Percentiles rank a stretch among this genome's conserved stretches.
Evolutionary conservation across 352 stramenopile species (phyloP).

Genomic region (Phytophthora europaea): DNA sequence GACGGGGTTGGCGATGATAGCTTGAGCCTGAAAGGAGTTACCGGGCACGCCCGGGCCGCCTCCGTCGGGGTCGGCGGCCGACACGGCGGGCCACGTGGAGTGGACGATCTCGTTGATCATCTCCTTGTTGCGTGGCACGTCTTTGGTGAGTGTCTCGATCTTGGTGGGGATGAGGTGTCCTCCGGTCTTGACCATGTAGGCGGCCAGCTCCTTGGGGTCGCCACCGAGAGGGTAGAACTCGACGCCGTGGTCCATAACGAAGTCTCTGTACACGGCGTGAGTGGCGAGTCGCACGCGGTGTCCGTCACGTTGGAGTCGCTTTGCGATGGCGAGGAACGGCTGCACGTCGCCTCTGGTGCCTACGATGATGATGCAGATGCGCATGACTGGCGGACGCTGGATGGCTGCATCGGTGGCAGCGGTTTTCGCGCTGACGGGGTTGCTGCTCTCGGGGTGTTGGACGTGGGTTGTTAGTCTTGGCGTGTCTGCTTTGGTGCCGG

Average conservation of each 20-base stretch:
- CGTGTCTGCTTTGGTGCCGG: neutral
- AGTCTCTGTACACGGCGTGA: slow-evolving; percentile 84
- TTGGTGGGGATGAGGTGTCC: slow-evolving; percentile 77
- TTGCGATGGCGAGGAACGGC: slow-evolving; percentile 80
- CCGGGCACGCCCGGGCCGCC: slow-evolving; percentile 26
- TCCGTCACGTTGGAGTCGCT: slow-evolving; percentile 72
- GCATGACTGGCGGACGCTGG: slow-evolving; percentile 33
- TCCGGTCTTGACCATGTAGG: slow-evolving; percentile 89
- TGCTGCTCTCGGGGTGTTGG: neutral
- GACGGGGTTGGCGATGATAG: slow-evolving; percentile 94
- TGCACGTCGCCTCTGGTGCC: slow-evolving; percentile 79
- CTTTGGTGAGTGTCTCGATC: slow-evolving; percentile 61
- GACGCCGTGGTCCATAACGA: slow-evolving; percentile 71
- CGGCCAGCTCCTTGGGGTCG: slow-evolving; percentile 52
- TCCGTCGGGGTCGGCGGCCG: slow-evolving; percentile 69
- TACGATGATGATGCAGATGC: slow-evolving; percentile 84
- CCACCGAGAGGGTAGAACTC: slow-evolving; percentile 79
- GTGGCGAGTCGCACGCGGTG: slow-evolving; percentile 93
- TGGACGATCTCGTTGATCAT: slow-evolving; percentile 92
- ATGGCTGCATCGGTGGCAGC: neutral
- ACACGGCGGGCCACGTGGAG: slow-evolving; percentile 87
- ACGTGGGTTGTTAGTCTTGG: neutral
- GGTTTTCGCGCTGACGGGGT: neutral
- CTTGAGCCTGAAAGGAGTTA: slow-evolving; percentile 80
- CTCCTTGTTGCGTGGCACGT: slow-evolving; percentile 84